Evolutionary conservation across 345 rosid species (phyloP).

Genomic region (Heritiera fomes): DNA sequence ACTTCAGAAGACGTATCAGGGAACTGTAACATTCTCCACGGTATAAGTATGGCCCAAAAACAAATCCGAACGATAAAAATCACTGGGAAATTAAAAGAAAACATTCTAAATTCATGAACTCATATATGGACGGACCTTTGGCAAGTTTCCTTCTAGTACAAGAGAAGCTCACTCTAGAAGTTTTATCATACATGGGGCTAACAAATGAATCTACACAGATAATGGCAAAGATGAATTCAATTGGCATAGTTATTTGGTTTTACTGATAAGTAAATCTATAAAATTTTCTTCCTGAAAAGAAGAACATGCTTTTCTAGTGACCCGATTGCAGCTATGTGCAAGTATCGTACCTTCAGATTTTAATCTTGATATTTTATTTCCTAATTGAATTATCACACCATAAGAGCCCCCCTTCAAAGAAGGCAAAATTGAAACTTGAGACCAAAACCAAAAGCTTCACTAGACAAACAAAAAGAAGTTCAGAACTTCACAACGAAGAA

Average conservation of each 20-base stretch:
- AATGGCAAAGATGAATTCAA: background rate
- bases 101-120: too few species aligned
- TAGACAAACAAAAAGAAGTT: background rate
- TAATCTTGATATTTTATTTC: too few species aligned
- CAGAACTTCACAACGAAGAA: background rate
- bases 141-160: background rate
- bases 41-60: too few species aligned
- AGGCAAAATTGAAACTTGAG: background rate
- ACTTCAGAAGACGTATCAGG: conserved; percentile 67
- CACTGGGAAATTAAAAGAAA: too few species aligned
- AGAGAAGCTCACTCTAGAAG: background rate
- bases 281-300: too few species aligned
- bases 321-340: too few species aligned
- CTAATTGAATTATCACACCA: background rate
- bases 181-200: background rate
- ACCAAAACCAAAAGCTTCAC: background rate
- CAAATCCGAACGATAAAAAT: too few species aligned
- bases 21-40: conserved; percentile 50
- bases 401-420: background rate
- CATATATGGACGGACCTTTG: background rate
- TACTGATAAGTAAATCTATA: too few species aligned
- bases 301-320: too few species aligned
- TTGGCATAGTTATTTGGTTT: background rate
- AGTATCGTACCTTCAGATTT: too few species aligned
- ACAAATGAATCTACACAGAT: background rate